Base-by-base conservation (phyloP, 2,329 filamentous ascomycete species). In the Neocatenulostroma microsporum region DNA sequence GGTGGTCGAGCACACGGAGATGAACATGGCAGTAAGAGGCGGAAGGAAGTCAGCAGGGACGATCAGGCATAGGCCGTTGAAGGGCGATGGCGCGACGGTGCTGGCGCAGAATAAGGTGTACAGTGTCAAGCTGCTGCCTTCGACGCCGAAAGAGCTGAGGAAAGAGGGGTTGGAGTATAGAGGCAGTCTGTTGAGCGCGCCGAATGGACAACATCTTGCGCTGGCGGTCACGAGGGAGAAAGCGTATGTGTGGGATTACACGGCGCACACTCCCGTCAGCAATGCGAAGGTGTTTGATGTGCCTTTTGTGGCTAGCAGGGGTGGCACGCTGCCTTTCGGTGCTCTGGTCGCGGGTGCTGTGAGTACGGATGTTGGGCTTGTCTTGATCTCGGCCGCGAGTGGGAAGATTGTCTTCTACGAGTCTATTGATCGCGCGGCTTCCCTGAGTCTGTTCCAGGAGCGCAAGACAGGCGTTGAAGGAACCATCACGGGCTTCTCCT, bases 341-440 rank as follows among this genome's bases (percentile, higher is more conserved):
- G 77, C 84, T 13, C 73, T 98, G 35, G 80, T 95, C 5, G 81
- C 84, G 0, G 80, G 83, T 33, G 80, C 83, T 9, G 80, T 80
- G 4, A 78, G 76, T n/a, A 76, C 78, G 32, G 84, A 94, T 49
- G 83, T 88, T 21, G 91, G 91, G 2, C 72, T 98, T 24, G 77
- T 98, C 18, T 75, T 95, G 24, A 73, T 96, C 24, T 84, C 89
- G 66, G 84, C 89, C 10, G 76, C 76, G 13, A 87, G 73, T 32
- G 91, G 91, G 35, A 88, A 81, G 60, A 78, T 96, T 35, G 80
- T 85, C 29, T 96, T 91, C 61, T 96, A 91, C 87, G 91, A 96
- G 58, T 93, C 86, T 25, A 84, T 96, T 45, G 87, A 89, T 38
- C 87, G 80, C 59, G 87, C 86, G 8, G 84, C 87, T 25, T 86